Evolutionary conservation across 306 rosid species (phyloP).

Genomic region (Cucumis melo): DNA sequence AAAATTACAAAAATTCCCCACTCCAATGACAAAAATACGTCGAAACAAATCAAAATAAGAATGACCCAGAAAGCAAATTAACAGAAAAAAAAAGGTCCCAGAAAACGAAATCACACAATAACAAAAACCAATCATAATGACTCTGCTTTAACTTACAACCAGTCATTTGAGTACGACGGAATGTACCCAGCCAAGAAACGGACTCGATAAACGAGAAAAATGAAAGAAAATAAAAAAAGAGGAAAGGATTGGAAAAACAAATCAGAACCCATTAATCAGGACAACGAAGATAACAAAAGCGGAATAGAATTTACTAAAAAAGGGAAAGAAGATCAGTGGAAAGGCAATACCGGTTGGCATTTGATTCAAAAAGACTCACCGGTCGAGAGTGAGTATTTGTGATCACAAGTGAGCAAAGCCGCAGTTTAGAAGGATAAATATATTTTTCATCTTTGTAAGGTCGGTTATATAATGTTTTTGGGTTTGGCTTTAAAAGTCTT

Average conservation of each 20-base stretch:
- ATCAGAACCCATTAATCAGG: conserved; percentile 10
- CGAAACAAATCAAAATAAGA: background rate
- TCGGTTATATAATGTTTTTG: conserved; percentile 24
- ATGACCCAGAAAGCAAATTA: background rate
- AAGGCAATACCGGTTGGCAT: conserved; percentile 1
- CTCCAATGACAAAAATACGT: background rate
- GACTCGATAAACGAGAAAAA: conserved; percentile 1
- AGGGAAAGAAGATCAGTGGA: background rate
- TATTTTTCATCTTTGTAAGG: conserved; percentile 18
- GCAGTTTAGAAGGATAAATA: conserved; percentile 16
- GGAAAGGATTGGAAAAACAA: conserved; percentile 1
- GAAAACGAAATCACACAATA: background rate
- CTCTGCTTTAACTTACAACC: background rate
- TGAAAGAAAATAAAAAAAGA: background rate
- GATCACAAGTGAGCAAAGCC: conserved; percentile 25
- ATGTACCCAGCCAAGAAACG: conserved; percentile 11
- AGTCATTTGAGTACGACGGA: background rate
- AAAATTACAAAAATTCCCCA: background rate
- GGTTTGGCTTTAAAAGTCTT: conserved; percentile 2
- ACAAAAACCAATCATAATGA: background rate
- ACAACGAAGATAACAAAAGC: conserved; percentile 24
- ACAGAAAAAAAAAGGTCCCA: background rate
- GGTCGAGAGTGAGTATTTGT: conserved; percentile 8
- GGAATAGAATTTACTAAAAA: background rate
- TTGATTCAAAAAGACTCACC: conserved; percentile 29